phyloP scores from a whole-genome alignment of 768 basidiomycete species.

The Phaeotremella skinneri region DNA sequence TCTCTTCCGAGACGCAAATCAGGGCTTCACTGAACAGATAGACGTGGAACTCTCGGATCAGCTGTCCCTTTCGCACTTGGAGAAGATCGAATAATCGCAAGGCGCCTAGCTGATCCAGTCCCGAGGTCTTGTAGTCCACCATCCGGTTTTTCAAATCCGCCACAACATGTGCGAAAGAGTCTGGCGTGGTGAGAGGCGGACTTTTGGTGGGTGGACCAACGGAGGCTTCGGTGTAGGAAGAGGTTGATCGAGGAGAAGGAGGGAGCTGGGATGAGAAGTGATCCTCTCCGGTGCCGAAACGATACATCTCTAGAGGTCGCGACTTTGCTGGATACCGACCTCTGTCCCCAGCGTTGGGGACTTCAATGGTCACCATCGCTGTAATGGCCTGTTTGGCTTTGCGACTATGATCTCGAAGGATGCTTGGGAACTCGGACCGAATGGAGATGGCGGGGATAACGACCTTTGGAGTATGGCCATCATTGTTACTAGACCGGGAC shows the following conservation, averaged over 20 bases:
- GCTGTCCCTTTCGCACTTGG: slow-evolving; percentile 79
- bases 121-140: slow-evolving; percentile 94
- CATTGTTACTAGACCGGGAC: slow-evolving; percentile 6
- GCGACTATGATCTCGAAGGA: slow-evolving; percentile 63
- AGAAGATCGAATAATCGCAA: slow-evolving; percentile 90
- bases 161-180: slow-evolving; percentile 75
- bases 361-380: slow-evolving; percentile 88
- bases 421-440: slow-evolving; percentile 81
- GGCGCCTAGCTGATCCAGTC: slow-evolving; percentile 72
- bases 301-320: slow-evolving; percentile 8
- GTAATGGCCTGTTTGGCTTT: slow-evolving; percentile 76
- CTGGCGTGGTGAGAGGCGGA: slow-evolving; percentile 7
- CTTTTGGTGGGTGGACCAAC: slow-evolving; percentile 8
- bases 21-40: slow-evolving; percentile 98
- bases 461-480: slow-evolving; percentile 57
- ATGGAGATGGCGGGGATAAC: slow-evolving; percentile 92
- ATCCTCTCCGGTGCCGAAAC: slow-evolving; percentile 10
- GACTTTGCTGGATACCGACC: slow-evolving; percentile 32
- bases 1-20: slow-evolving; percentile 96
- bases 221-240: slow-evolving; percentile 12
- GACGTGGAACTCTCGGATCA: slow-evolving; percentile 90
- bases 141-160: slow-evolving; percentile 86
- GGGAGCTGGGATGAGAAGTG: slow-evolving; percentile 30
- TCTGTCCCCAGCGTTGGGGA: slow-evolving; percentile 58
- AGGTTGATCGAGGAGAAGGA: slow-evolving; percentile 30